Evolutionary conservation across 2,329 filamentous ascomycete species (phyloP), one percentile per base, ranked within the genome.

Genomic region (Xylariaceae sp.): DNA sequence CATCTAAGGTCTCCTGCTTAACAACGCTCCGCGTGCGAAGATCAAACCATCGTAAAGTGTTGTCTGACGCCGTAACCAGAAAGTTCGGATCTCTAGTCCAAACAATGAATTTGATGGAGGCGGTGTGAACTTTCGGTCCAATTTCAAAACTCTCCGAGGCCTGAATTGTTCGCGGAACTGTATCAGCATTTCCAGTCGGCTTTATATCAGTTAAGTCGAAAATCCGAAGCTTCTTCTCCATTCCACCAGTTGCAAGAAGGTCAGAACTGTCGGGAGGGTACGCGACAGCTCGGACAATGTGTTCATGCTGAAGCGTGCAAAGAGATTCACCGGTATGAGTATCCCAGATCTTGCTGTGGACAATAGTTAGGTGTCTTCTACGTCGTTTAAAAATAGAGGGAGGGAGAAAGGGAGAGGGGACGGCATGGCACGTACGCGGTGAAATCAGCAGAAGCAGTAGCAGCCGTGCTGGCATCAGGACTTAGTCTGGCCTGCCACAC

Each of bases 401-500:
- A 12, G n/a, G 4, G 43, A n/a, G 42, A 35, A 6, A 35, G 9
- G 32, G 6, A 34, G 8, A 37, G 3, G 12, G 7, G 32, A 19
- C 27, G 26, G 41, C 26, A 31, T 11, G 9, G 34, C 48, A 74
- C 86, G 68, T 78, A 91, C 88, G 90, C 90, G 54, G 90, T 94
- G 71, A 99, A 99, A 71, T 99, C 94, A 49, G 94, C 94, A 48
- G 91, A 95, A 46, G 89, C 94, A 35, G 95, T 97, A 7, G 91
- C 94, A 54, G 94, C 92, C 47, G 91, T 86, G 30, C 84, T 85
- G 42, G 91, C 89, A 73, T 97, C 91, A 26, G 89, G 85, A 51
- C 91, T 96, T 37, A 99, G 80, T 64, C 91, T 84, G 51, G 91
- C 89, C 75, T 96, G 91, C 91, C 94, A 99, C 57, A 97, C 92